phyloP scores from a whole-genome alignment of 305 asterid species.

The Fraxinus latifolia region DNA sequence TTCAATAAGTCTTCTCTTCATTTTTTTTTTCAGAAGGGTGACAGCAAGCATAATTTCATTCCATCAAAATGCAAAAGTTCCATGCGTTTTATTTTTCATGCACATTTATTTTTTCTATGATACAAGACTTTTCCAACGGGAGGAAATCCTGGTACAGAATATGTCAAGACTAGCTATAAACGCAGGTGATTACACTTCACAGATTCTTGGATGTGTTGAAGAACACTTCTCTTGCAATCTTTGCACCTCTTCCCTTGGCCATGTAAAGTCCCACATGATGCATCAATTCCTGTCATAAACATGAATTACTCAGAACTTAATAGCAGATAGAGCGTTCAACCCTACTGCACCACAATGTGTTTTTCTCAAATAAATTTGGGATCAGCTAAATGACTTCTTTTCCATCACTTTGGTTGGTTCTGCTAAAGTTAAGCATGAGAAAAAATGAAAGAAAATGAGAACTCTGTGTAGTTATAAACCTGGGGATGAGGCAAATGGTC shows the following conservation, averaged over 20 bases:
- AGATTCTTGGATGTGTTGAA: constrained; percentile 20
- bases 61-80: background rate
- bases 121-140: background rate
- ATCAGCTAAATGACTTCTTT: background rate
- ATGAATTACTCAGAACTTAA: background rate
- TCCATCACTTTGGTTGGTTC: background rate
- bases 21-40: background rate
- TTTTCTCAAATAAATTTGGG: background rate
- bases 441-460: background rate
- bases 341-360: background rate
- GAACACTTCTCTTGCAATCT: constrained; percentile 44
- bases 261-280: constrained; percentile 67
- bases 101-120: background rate
- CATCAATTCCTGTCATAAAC: constrained; percentile 53
- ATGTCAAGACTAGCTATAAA: background rate
- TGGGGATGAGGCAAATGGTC: constrained; percentile 53
- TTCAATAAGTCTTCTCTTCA: background rate
- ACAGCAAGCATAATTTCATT: background rate
- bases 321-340: background rate
- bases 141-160: background rate
- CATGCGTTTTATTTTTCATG: background rate
- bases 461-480: constrained; percentile 22
- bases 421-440: background rate
- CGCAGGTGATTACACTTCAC: constrained; percentile 7
- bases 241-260: constrained; percentile 69